Evolutionary conservation across 148 eudicot genomes (phyloP), one percentile per base, ranked within the genome.

Genomic region (Heliosperma pusillum): DNA sequence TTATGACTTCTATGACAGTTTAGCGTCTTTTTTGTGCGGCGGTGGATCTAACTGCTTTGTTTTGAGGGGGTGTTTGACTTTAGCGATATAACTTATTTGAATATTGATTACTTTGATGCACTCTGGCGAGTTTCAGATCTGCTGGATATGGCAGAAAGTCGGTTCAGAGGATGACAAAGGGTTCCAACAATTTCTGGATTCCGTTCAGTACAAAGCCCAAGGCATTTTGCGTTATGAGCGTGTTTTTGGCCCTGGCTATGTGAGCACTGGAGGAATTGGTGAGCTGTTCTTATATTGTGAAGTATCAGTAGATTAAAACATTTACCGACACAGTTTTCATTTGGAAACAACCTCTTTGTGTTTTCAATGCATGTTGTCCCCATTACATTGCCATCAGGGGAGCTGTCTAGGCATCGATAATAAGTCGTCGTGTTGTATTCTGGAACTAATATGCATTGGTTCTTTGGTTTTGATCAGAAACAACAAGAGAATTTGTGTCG

Each of bases 241-340:
- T 26, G 91, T 90, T 57, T 96, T 92, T 80, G 99, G 97, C 76
- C 76, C 86, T 5, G 99, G 99, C 68, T 96, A 72, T 83, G 99
- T 96, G 52, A 96, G 99, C 96, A 91, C 99, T 3, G 99, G 99
- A 79, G 99, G 99, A 70, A 53, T 89, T 12, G 99, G 97, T 96
- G 88, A 53, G 83, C 75, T 45, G 66, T 72, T 3, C 22, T 74
- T 50, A 10, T 24, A 60, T 29, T 53, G 17, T 22, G 2, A 60
- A 22, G 29, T 24, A 60, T 3, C 16, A 60, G 29, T 24, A 2
- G 15, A 22, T 26, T n/a, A 27, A 22, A 59, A n/a, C 63, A 59
- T 9, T 57, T n/a, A 21, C 7, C 24, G 29, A 59, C 0, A n/a
- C 63, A 59, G 10, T 59, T n/a, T 22, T 45, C 33, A 55, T n/a